Conservation (phyloP, 495 filamentous ascomycete genomes). For the Neurospora discreta region DNA sequence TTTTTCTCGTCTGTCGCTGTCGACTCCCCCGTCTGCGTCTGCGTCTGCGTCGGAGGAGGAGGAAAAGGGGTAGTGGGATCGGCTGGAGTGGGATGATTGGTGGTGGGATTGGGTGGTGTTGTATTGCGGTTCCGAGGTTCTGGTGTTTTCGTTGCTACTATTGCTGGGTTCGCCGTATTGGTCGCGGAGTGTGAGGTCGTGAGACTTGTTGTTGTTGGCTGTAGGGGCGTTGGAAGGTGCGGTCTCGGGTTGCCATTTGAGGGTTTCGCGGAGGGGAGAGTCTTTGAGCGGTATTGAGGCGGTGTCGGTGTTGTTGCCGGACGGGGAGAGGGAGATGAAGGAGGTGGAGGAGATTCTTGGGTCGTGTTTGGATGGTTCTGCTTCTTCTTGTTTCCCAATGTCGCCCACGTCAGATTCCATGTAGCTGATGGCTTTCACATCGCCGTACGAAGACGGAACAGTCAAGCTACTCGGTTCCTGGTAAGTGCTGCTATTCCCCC, state of each 20-base stretch:
- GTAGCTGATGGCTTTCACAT: background rate
- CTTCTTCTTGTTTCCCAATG: too few species aligned
- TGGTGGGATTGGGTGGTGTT: background rate
- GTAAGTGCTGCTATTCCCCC: constrained; percentile 5
- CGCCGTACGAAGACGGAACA: background rate
- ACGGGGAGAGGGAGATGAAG: background rate
- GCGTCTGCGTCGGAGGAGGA: background rate
- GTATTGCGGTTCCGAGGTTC: background rate
- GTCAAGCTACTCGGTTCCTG: background rate
- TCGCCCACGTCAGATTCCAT: background rate
- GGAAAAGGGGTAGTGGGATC: background rate
- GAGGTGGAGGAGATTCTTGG: background rate
- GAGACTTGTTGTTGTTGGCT: background rate
- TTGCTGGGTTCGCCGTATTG: background rate
- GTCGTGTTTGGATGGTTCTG: background rate
- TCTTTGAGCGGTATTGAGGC: background rate
- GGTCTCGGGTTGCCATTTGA: background rate
- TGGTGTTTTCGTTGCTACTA: too few species aligned
- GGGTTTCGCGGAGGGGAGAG: background rate
- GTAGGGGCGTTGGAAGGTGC: background rate
- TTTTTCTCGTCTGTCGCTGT: background rate
- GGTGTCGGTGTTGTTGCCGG: background rate
- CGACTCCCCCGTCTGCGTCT: too few species aligned
- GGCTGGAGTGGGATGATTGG: background rate
- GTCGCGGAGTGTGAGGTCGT: background rate